Base-by-base conservation (phyloP, 2,329 filamentous ascomycete species). In the Botrytis elliptica region DNA sequence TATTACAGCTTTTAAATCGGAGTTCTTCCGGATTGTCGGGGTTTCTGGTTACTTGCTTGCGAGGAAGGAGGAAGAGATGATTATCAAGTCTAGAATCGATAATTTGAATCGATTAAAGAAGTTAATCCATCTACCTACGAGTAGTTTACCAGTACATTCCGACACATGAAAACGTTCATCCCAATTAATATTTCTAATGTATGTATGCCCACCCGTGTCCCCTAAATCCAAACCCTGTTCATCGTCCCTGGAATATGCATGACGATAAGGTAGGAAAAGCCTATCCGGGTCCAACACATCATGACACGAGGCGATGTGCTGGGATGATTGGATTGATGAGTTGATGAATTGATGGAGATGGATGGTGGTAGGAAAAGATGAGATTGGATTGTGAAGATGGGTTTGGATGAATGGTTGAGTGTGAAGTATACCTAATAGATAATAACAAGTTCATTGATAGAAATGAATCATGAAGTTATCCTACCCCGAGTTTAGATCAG, bases 221-320 rank as follows among this genome's bases (percentile, higher is more conserved):
- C 9, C 16, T 20, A 42, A 29, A 66, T 49, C 44, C 9, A 14
- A 5, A 52, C 44, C 64, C 12, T 66, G 64, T 22, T 52, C 10
- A 25, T 36, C 33, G 44, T 52, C 44, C 44, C 66, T 57, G 36
- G 25, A 33, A 69, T 57, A 69, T 69, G 66, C 36, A 69, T 57
- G 49, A n/a, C 66, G 66, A 69, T 69, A 69, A 69, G 25, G 18
- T 57, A n/a, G 49, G 20, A 18, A 57, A 68, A 68, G 66, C 25
- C 46, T 68, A 68, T 68, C 66, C 3, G 44, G 44, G 10, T 40
- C 49, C 66, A 69, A 38, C 49, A 55, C 49, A 42, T 69, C 49
- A 69, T 69, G 36, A 52, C 66, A 69, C 49, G 49, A 36, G 66
- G 66, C 49, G 42, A 33, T 20, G 42, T 38, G 64, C 10, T 66